Percentiles rank a stretch among this genome's conserved stretches.
phyloP scores from a whole-genome alignment of 345 rosid genomes.

The Erysimum cheiranthoides region DNA sequence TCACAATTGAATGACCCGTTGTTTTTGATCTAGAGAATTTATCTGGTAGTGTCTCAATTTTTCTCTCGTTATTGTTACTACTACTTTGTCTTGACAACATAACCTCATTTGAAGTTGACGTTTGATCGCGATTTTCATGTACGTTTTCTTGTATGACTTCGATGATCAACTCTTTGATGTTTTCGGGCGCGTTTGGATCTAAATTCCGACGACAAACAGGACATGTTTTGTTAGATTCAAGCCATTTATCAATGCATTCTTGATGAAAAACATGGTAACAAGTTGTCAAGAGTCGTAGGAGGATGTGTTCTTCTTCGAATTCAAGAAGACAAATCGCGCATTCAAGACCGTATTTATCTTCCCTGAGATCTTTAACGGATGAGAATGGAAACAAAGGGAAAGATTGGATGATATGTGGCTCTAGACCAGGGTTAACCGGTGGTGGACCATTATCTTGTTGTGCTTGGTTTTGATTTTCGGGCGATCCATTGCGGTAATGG shows the following conservation, averaged over 20 bases:
- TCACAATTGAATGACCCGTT: constrained; percentile 75
- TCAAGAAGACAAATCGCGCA: constrained; percentile 85
- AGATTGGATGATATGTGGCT: constrained; percentile 55
- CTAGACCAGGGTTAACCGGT: constrained; percentile 56
- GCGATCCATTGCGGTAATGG: constrained; percentile 40
- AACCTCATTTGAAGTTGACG: constrained; percentile 24
- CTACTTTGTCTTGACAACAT: constrained; percentile 31
- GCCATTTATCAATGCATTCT: constrained; percentile 91
- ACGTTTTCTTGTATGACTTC: constrained; percentile 50
- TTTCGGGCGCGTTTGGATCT: constrained; percentile 50
- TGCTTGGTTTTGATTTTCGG: constrained; percentile 33
- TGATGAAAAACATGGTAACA: constrained; percentile 88
- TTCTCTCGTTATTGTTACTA: constrained; percentile 21
- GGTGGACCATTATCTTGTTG: constrained; percentile 12
- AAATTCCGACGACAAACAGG: constrained; percentile 82
- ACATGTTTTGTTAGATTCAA: constrained; percentile 73
- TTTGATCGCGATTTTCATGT: constrained; percentile 5
- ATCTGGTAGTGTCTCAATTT: constrained; percentile 34
- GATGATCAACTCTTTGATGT: constrained; percentile 50
- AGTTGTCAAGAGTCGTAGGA: constrained; percentile 62
- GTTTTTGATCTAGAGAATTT: constrained; percentile 67
- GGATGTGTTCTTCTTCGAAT: constrained; percentile 63
- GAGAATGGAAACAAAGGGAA: constrained; percentile 72
- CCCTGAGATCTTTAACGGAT: constrained; percentile 59
- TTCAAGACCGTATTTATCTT: constrained; percentile 66